Evolutionary conservation across 139 green algal species (phyloP), one percentile per base, ranked within the genome.

Genomic region (Eudorina sp.): DNA sequence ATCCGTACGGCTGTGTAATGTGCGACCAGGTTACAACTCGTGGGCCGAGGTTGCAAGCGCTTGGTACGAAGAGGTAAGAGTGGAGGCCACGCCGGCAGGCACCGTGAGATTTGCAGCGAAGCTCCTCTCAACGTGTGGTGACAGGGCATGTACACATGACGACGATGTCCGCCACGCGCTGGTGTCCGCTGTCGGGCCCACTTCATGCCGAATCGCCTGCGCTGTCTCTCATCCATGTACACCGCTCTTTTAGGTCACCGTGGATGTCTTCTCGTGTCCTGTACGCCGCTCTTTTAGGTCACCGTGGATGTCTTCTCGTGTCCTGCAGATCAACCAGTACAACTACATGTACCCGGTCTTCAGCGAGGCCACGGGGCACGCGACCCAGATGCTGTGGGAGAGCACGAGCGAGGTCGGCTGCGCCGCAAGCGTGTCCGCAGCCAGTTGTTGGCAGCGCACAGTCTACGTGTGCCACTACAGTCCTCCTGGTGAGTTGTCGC

Each of bases 391-490:
- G 81, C 62, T 87, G 62, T 87, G 81, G 81, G 21, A 41, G 11
- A 51, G 16, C 34, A 78, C 62, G 19, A 25, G 40, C 3, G 14
- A 77, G 43, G 3, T 87, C 21, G 81, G 81, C 60, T 87, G 81
- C 81, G 81, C 81, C 81, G 66, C 43, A 62, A 45, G 43, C n/a
- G 2, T 7, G 40, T 38, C 43, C 18, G 36, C n/a, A 2, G 2
- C n/a, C 2, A 45, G 62, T 1, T 87, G 81, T 43, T 78, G 81
- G 62, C 6, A 68, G 31, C 51, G 62, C 29, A 78, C 29, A 16
- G 81, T 78, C 60, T 87, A 78, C 62, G 81, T 87, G n/a, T 87
- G 81, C 81, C 81, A 87, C 45, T 87, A 87, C 81, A 77, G 23
- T 43, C 43, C 62, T n/a, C 81, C 62, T 5, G 79, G 79, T 84